Evolutionary conservation across 2,329 filamentous ascomycete genomes (phyloP).

Genomic region (Apiospora saccharicola): DNA sequence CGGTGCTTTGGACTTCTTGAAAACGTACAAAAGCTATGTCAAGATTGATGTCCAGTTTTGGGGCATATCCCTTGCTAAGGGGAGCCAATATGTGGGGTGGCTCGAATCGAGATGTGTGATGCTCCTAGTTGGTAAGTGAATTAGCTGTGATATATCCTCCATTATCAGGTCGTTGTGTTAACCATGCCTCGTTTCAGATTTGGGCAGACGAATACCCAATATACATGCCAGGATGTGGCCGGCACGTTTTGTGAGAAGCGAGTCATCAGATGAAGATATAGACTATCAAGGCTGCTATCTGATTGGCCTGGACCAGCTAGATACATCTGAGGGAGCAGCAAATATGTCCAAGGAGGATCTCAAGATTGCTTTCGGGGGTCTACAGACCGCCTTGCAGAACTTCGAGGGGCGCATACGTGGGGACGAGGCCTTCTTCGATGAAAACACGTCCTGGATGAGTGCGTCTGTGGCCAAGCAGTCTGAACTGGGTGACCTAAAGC

Average conservation of each 20-base stretch:
- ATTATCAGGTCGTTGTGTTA: not conserved
- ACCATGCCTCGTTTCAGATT: constrained; percentile 48
- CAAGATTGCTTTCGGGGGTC: constrained; percentile 49
- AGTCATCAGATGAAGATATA: constrained; percentile 35
- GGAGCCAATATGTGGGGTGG: constrained; percentile 67
- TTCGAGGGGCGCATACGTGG: constrained; percentile 57
- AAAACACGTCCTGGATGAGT: constrained; percentile 57
- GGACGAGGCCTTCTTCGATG: constrained; percentile 58
- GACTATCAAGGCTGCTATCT: constrained; percentile 70
- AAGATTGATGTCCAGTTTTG: constrained; percentile 71
- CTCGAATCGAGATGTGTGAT: constrained; percentile 66
- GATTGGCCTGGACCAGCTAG: constrained; percentile 58
- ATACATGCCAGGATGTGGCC: constrained; percentile 69
- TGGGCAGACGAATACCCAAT: constrained; percentile 59
- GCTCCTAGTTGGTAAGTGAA: constrained; percentile 62
- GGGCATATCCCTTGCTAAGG: constrained; percentile 63
- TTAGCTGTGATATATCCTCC: not conserved
- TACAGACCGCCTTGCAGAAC: constrained; percentile 53
- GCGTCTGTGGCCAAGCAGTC: constrained; percentile 47
- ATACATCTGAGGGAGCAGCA: constrained; percentile 31
- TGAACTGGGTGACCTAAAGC: constrained; percentile 51
- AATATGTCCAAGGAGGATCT: constrained; percentile 49
- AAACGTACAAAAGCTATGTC: constrained; percentile 60
- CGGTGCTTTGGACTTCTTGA: constrained; percentile 57
- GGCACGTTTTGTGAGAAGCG: constrained; percentile 58